phyloP scores from a whole-genome alignment of 345 rosid genomes.

The Geranium rotundifolium region DNA sequence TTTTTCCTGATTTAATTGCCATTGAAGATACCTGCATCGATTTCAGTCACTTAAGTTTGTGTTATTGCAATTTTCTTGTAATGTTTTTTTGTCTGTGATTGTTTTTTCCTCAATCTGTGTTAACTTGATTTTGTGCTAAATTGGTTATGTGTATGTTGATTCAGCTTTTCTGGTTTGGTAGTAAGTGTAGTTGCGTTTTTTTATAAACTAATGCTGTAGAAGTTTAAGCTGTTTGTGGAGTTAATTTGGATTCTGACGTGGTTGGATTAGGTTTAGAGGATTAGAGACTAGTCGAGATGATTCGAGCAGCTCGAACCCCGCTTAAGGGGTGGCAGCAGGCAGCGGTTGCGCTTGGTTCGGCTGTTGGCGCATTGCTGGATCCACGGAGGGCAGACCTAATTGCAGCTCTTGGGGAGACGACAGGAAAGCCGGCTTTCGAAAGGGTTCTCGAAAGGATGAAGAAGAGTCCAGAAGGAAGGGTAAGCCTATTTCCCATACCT shows the following conservation, averaged over 20 bases:
- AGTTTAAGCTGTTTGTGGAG: background rate
- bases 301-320: slow-evolving; percentile 15
- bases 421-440: slow-evolving; percentile 35
- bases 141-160: too few relatives aligned
- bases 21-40: too few relatives aligned
- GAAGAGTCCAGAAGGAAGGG: slow-evolving; percentile 27
- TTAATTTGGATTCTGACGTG: background rate
- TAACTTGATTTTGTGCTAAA: too few relatives aligned
- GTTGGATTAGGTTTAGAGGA: background rate
- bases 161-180: too few relatives aligned
- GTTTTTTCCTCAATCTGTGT: too few relatives aligned
- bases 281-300: slow-evolving; percentile 10
- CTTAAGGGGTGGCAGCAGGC: slow-evolving; percentile 37
- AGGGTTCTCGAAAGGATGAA: slow-evolving; percentile 35
- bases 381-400: slow-evolving; percentile 36
- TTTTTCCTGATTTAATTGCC: too few relatives aligned
- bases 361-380: slow-evolving; percentile 31
- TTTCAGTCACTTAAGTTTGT: too few relatives aligned
- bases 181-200: too few relatives aligned
- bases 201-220: too few relatives aligned
- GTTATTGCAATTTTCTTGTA: too few relatives aligned
- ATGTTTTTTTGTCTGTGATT: too few relatives aligned
- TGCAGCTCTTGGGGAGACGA: slow-evolving; percentile 36
- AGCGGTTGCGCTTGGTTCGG: slow-evolving; percentile 33
- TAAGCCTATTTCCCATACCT: slow-evolving; percentile 10